A percentile compares a stretch with the other conserved stretches of the same genome.
These are phyloP conservation scores for Colletotrichum chrysophilum DNA, from an alignment of 2,329 filamentous ascomycete species.

Conservation along the genomic window DNA sequence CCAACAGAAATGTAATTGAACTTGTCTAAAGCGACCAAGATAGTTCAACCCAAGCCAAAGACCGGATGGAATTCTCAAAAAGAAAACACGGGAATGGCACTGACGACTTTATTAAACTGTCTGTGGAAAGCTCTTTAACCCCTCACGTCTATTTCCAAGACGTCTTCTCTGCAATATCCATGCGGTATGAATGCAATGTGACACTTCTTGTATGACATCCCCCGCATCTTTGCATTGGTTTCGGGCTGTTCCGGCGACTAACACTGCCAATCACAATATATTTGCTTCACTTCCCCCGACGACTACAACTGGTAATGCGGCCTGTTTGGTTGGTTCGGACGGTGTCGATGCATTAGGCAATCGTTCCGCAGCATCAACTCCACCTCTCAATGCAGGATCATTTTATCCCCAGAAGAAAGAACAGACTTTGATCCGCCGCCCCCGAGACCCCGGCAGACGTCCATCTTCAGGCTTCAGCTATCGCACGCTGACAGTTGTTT, in stretches of 20 bases:
- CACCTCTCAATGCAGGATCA: not conserved
- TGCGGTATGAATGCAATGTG: not conserved
- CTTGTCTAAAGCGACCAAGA: not conserved
- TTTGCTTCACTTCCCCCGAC: not conserved
- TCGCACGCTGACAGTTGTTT: not conserved
- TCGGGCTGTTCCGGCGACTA: not conserved
- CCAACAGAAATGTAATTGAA: rapidly evolving
- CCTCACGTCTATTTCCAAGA: not conserved
- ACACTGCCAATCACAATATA: not conserved
- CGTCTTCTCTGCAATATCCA: not conserved
- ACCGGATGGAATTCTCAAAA: not conserved
- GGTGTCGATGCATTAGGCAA: not conserved
- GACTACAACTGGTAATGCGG: not conserved
- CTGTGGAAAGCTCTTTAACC: not conserved
- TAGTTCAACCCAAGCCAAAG: not conserved
- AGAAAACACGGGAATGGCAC: not conserved
- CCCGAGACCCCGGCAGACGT: not conserved
- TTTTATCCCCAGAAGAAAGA: not conserved
- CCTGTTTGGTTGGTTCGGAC: not conserved
- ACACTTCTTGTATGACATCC: not conserved
- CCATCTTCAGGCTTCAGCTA: not conserved
- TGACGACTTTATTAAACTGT: not conserved
- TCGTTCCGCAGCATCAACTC: not conserved
- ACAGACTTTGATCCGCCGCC: not conserved
- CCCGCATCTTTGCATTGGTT: not conserved